Evolutionary conservation across 1,284 basidiomycete species (phyloP).

Genomic region (Ganoderma lucidum): DNA sequence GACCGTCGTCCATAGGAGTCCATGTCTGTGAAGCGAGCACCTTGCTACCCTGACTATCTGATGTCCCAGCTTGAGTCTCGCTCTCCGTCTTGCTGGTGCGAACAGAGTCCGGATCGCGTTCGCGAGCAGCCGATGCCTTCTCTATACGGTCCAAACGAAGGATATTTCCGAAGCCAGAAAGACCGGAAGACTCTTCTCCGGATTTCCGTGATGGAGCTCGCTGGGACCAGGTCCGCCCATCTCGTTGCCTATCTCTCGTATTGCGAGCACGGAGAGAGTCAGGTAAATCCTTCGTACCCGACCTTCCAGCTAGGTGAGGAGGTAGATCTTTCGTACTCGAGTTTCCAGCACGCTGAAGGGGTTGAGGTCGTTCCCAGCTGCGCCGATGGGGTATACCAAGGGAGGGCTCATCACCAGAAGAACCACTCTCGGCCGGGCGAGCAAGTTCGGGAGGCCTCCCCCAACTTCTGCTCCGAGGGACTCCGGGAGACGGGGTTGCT

Average conservation of each 20-base stretch:
- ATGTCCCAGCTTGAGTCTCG: neutral
- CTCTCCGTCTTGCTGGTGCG: slow-evolving; percentile 4
- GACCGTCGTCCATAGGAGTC: slow-evolving; percentile 17
- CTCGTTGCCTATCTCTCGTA: slow-evolving; percentile 5
- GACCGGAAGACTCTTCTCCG: neutral
- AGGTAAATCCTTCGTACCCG: slow-evolving; percentile 13
- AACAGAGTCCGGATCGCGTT: slow-evolving; percentile 5
- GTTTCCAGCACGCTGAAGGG: neutral
- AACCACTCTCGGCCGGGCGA: slow-evolving; percentile 4
- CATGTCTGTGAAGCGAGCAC: slow-evolving; percentile 5
- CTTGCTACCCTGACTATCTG: neutral
- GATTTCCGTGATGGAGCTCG: neutral
- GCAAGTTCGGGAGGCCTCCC: slow-evolving; percentile 16
- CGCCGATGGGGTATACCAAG: slow-evolving; percentile 14
- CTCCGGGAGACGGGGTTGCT: neutral
- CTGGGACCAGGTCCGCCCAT: neutral
- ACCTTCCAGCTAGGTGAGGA: neutral
- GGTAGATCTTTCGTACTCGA: slow-evolving; percentile 10
- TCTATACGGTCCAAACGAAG: slow-evolving; percentile 30
- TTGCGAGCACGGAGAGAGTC: slow-evolving; percentile 19
- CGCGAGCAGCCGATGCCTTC: slow-evolving; percentile 21
- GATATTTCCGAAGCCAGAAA: slow-evolving; percentile 21
- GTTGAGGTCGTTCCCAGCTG: slow-evolving; percentile 22
- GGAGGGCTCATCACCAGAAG: neutral
- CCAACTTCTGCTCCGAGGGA: slow-evolving; percentile 23